Evolutionary conservation across 345 rosid species (phyloP).

Genomic region (Boechera stricta): DNA sequence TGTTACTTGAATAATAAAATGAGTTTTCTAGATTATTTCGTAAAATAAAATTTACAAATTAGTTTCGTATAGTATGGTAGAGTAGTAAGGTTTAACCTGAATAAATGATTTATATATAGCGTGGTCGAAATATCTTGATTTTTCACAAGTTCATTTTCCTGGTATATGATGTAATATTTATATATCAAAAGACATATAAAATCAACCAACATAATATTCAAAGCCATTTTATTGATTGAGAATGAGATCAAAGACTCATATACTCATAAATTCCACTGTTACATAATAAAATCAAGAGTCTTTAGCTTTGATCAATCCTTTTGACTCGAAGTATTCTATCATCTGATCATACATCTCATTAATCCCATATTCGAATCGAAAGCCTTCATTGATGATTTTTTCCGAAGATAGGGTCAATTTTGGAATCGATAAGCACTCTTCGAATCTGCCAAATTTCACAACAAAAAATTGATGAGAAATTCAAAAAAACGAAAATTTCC

Average conservation of each 20-base stretch:
- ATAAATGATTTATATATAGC: no score
- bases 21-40: no score
- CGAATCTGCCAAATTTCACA: slow-evolving; percentile 56
- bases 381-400: slow-evolving; percentile 75
- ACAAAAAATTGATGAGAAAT: not conserved
- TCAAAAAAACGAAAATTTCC: not conserved
- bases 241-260: slow-evolving; percentile 30
- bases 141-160: not conserved
- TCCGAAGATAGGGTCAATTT: slow-evolving; percentile 70
- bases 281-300: slow-evolving; percentile 13
- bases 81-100: no score
- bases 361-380: slow-evolving; percentile 67
- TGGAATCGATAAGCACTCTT: slow-evolving; percentile 62
- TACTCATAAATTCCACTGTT: slow-evolving; percentile 5
- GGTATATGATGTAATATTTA: not conserved
- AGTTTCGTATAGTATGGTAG: no score
- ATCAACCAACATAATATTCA: slow-evolving; percentile 11
- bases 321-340: slow-evolving; percentile 57
- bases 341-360: slow-evolving; percentile 80
- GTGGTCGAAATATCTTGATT: no score
- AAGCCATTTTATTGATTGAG: slow-evolving; percentile 4
- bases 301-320: slow-evolving; percentile 51
- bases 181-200: not conserved
- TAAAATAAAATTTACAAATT: no score
- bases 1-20: no score